phyloP scores from a whole-genome alignment of 192 early-diverging fungal species.

The Entomortierella chlamydospora region DNA sequence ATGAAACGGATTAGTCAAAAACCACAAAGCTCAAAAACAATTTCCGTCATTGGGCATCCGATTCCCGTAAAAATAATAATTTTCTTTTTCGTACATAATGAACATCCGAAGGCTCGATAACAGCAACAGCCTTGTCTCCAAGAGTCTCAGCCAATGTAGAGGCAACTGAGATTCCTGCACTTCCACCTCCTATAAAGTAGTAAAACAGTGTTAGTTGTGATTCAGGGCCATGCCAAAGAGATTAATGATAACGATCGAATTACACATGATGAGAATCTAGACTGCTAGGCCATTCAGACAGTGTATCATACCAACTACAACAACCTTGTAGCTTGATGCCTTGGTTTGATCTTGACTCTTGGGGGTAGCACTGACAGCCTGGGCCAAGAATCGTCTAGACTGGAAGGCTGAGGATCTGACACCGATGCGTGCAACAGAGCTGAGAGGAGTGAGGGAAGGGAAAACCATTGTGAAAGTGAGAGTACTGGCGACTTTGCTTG shows the following conservation, averaged over 20 bases:
- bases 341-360: constrained; percentile 18
- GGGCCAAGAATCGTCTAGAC: constrained; percentile 46
- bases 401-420: constrained; percentile 31
- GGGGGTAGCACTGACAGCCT: constrained; percentile 24
- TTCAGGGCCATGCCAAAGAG: too few species aligned
- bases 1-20: too few species aligned
- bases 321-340: constrained; percentile 62
- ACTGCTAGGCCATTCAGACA: not conserved
- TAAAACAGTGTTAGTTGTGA: not conserved
- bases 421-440: constrained; percentile 25
- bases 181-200: constrained; percentile 58
- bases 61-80: too few species aligned
- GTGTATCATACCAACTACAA: constrained; percentile 55
- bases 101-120: constrained; percentile 75
- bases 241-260: too few species aligned
- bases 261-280: not conserved
- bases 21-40: too few species aligned
- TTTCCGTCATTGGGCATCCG: too few species aligned
- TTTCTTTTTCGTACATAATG: constrained; percentile 80
- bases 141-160: constrained; percentile 73
- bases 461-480: constrained; percentile 15
- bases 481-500: too few species aligned
- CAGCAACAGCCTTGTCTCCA: constrained; percentile 75
- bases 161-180: constrained; percentile 73
- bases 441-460: constrained; percentile 23